Evolutionary conservation across 179 eudicot species (phyloP), one percentile per base, ranked within the genome.

Genomic region (Beta lomatogona): DNA sequence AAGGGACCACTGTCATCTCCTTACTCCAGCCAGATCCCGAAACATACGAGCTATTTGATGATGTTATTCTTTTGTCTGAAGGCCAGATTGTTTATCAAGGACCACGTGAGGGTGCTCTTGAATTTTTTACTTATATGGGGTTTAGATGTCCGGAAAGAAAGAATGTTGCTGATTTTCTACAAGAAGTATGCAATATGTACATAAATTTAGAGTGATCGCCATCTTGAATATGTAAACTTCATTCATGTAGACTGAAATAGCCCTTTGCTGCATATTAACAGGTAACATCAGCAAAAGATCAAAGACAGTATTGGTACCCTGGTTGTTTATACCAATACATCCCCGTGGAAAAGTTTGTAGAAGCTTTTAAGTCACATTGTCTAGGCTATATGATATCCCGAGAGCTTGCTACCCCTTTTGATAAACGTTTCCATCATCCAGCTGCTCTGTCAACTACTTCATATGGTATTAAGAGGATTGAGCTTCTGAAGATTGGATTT

Each of bases 81-180:
- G 97, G 97, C n/a, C 94, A 91, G 73, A 89, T 93, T 73, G 92
- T 92, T 66, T 93, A 92, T 86, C 98, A 92, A 76, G 94, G 98
- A 65, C 90, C 97, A 15, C 84, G 92, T 48, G 91, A 90, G 73
- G 82, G 83, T 46, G 93, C 89, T 80, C 87, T 89, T 36, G 88
- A 89, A 5, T 92, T 93, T 87, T 93, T 93, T 78, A 81, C 83
- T 59, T 83, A 55, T 59, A 88, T 91, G 97, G 98, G 98, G 57
- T 92, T 92, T 76, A 83, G 60, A 46, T 93, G 98, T 78, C 97
- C 94, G n/a, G 90, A 89, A 48, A 90, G 98, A 75, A 93, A 93
- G 88, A 90, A 90, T 73, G 95, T 88, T 78, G 93, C 97, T 59
- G 97, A 92, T 81, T 91, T 91, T 59, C 82, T 93, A 81, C 97